Evolutionary conservation across 768 basidiomycete genomes (phyloP), one percentile per base, ranked within the genome.

Genomic region (Solioccasus polychromus): DNA sequence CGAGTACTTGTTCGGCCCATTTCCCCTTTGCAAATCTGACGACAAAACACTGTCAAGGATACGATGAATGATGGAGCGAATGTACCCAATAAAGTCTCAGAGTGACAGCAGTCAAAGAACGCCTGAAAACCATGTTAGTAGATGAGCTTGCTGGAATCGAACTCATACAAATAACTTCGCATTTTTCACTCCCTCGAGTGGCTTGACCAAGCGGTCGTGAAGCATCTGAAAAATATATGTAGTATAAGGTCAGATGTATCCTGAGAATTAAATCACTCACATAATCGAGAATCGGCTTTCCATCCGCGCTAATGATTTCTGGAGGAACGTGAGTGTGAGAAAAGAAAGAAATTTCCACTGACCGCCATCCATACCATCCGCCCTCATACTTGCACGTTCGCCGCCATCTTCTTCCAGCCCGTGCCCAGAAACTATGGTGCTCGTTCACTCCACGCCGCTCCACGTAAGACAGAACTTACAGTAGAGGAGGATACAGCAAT

Each of bases 401-500:
- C 10, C 11, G 30, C 44, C 35, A 3, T 50, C 42, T 29, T 50
- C 48, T 36, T 63, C 56, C 5, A 55, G 2, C 0, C 52, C 63
- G 5, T 66, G 62, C 0, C 62, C 62, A 0, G 57, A 58, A 42
- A 44, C 61, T 62, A 19, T 30, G 8, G n/a, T n/a, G n/a, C n/a
- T n/a, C n/a, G n/a, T n/a, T n/a, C n/a, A 10, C 24, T 19, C n/a
- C 28, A 35, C 12, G 7, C 8, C 15, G 24, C 20, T 23, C n/a
- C 8, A 18, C 10, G 5, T 18, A 5, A 26, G 23, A 12, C 20
- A n/a, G 1, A 10, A 24, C 74, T 29, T 50, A 81, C 80, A 83
- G 32, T 79, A 79, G 52, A 83, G 78, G 44, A 79, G 71, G 50
- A 78, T 75, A 2, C 62, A 70, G 42, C 79, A 77, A 0, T 73